Percentiles rank a stretch among this genome's conserved stretches.
phyloP scores from a whole-genome alignment of 805 yeast genomes.

The Nakazawaea molendinolei region DNA sequence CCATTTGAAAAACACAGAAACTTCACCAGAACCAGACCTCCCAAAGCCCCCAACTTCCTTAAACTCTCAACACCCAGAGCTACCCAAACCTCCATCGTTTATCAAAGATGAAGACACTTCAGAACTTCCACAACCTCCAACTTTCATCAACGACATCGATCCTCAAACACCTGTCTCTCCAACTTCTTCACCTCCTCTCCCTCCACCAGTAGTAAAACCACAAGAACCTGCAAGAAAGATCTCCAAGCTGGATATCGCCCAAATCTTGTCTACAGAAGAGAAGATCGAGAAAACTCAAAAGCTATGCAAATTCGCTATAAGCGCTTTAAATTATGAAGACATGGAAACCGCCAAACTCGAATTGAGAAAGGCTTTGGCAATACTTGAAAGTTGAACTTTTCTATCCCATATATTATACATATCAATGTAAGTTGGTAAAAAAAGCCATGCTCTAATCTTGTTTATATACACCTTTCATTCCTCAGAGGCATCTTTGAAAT shows the following conservation, averaged over 20 bases:
- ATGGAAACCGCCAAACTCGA: constrained; percentile 60
- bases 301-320: constrained; percentile 67
- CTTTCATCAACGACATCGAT: background rate
- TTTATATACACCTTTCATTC: constrained; percentile 7
- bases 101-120: background rate
- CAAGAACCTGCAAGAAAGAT: constrained; percentile 5
- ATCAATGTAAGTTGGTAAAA: no score
- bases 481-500: constrained; percentile 6
- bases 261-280: constrained; percentile 49
- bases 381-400: constrained; percentile 24
- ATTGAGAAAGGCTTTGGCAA: constrained; percentile 43
- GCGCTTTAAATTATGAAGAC: constrained; percentile 77
- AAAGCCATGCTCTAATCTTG: constrained; percentile 3
- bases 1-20: no score
- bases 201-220: constrained; percentile 2
- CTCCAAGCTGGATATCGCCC: constrained; percentile 33
- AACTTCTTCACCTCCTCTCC: constrained; percentile 4
- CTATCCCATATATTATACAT: no score
- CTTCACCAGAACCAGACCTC: background rate
- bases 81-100: constrained; percentile 1
- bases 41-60: constrained; percentile 3
- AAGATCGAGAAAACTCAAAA: constrained; percentile 56
- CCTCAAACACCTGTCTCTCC: constrained; percentile 3
- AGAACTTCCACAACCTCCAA: constrained; percentile 2
- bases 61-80: background rate